These are phyloP conservation scores for Triangularia verruculosa DNA, from an alignment of 2,329 filamentous ascomycete genomes.

Conservation along the genomic window DNA sequence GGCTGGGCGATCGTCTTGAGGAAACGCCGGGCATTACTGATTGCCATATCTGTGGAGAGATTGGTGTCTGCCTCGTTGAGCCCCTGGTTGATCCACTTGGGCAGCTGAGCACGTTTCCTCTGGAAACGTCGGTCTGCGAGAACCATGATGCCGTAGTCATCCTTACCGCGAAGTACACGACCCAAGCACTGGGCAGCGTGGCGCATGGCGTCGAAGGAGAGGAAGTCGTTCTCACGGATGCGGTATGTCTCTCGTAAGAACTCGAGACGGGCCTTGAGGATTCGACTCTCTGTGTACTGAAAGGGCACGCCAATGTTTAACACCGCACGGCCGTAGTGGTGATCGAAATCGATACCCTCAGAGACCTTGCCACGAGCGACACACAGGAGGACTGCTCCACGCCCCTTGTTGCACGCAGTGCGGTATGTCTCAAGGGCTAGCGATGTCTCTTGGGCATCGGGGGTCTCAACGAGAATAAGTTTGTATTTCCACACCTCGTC, in stretches of 20 bases:
- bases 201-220: conserved; percentile 99
- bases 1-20: conserved; percentile 88
- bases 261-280: conserved; percentile 90
- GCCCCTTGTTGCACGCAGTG: conserved; percentile 94
- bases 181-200: conserved; percentile 96
- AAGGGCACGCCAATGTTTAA: conserved; percentile 96
- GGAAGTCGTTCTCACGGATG: conserved; percentile 94
- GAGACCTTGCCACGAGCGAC: conserved; percentile 96
- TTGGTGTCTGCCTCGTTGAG: conserved; percentile 83
- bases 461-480: conserved; percentile 94
- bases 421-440: conserved; percentile 94
- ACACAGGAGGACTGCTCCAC: conserved; percentile 88
- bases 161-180: conserved; percentile 90
- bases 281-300: conserved; percentile 97
- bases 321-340: conserved; percentile 95
- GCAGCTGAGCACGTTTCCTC: conserved; percentile 85
- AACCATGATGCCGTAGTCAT: conserved; percentile 99
- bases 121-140: conserved; percentile 90
- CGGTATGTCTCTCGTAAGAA: conserved; percentile 97
- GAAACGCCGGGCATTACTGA: conserved; percentile 85
- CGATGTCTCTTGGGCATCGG: conserved; percentile 94
- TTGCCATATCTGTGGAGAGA: conserved; percentile 91
- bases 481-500: conserved; percentile 99
- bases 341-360: conserved; percentile 98
- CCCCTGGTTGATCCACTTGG: conserved; percentile 94